phyloP scores from a whole-genome alignment of 495 filamentous ascomycete species.

The Neurospora sp. region DNA sequence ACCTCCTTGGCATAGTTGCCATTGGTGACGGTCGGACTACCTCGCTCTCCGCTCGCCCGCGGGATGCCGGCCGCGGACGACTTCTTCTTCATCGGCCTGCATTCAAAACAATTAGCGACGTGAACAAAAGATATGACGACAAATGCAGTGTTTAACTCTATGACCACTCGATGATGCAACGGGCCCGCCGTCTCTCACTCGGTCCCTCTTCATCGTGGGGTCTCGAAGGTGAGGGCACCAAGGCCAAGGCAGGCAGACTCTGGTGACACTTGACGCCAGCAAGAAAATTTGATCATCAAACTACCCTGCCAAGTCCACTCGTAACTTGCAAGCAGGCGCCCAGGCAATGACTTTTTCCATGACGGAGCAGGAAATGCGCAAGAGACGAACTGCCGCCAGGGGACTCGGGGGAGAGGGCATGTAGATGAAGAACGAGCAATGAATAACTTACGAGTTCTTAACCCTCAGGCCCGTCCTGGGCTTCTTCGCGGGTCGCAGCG shows the following conservation, averaged over 20 bases:
- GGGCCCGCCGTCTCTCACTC: neutral
- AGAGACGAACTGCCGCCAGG: neutral
- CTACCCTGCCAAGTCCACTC: neutral
- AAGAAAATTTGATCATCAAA: neutral
- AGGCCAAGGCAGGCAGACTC: neutral
- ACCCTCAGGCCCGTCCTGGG: slow-evolving; percentile 47
- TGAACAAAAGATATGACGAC: neutral
- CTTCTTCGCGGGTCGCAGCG: slow-evolving; percentile 43
- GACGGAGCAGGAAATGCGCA: neutral
- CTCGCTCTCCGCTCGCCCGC: slow-evolving; percentile 39
- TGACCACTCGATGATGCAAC: neutral
- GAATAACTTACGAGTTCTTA: slow-evolving; percentile 56
- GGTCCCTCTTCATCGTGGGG: neutral
- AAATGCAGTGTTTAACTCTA: neutral
- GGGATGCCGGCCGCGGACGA: slow-evolving; percentile 40
- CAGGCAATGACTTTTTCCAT: neutral
- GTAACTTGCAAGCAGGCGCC: neutral
- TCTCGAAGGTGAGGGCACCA: neutral
- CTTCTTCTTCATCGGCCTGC: slow-evolving; percentile 48
- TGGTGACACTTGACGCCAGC: neutral
- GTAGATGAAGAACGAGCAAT: neutral
- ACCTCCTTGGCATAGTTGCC: slow-evolving; percentile 33
- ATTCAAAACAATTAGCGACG: slow-evolving; percentile 1
- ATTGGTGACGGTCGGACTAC: slow-evolving; percentile 34
- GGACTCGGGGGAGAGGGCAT: neutral